A percentile compares a stretch with the other conserved stretches of the same genome.
Conservation (phyloP, 2,329 filamentous ascomycete genomes). For the Aspergillus tubingensis region DNA sequence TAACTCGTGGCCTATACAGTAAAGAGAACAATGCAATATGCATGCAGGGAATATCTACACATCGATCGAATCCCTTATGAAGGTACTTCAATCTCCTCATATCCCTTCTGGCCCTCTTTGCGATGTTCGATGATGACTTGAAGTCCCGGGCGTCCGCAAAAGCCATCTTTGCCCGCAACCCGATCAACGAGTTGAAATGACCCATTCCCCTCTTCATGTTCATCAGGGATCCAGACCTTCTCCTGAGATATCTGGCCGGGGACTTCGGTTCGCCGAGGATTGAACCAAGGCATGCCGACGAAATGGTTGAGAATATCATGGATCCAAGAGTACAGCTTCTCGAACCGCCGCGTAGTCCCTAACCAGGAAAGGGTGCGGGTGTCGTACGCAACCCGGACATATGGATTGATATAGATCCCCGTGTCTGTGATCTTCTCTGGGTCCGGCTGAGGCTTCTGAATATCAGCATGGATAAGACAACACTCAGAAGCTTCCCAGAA, state of each 20-base stretch:
- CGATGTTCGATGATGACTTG: slow-evolving; percentile 49
- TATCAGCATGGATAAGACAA: slow-evolving; percentile 58
- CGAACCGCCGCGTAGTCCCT: slow-evolving; percentile 62
- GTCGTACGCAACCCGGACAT: slow-evolving; percentile 70
- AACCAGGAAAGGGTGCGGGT: slow-evolving; percentile 60
- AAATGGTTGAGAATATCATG: slow-evolving; percentile 61
- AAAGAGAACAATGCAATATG: neutral
- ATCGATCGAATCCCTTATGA: slow-evolving; percentile 13
- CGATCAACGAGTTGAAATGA: slow-evolving; percentile 43
- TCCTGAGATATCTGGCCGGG: slow-evolving; percentile 54
- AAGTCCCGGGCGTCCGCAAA: slow-evolving; percentile 46
- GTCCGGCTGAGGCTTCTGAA: slow-evolving; percentile 40
- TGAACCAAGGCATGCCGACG: slow-evolving; percentile 59
- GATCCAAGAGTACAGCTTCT: slow-evolving; percentile 62
- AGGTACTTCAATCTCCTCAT: slow-evolving; percentile 47
- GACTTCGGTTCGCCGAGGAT: slow-evolving; percentile 61
- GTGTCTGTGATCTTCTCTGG: slow-evolving; percentile 45
- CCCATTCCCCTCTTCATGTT: slow-evolving; percentile 31
- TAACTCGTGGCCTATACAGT: neutral
- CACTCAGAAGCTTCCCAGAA: slow-evolving; percentile 68
- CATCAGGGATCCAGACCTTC: slow-evolving; percentile 44
- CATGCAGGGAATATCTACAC: neutral
- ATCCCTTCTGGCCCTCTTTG: slow-evolving; percentile 47
- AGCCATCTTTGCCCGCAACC: slow-evolving; percentile 47
- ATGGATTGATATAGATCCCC: slow-evolving; percentile 74